These are phyloP conservation scores for Colletotrichum lupini DNA, from an alignment of 2,329 filamentous ascomycete species.

Conservation along the genomic window DNA sequence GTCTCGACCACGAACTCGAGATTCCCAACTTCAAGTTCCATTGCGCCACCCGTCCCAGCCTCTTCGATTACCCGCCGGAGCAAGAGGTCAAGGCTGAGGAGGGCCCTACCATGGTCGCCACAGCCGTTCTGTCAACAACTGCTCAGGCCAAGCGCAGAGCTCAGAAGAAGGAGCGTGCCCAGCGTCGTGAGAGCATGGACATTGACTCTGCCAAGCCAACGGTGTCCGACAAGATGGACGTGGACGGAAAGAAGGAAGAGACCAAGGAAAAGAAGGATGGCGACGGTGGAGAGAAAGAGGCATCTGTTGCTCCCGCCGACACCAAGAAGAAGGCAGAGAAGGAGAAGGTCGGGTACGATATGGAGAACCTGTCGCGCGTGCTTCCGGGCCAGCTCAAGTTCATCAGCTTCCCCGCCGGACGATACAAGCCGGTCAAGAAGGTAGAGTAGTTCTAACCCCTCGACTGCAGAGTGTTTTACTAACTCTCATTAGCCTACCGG, in stretches of 20 bases:
- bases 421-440: constrained; percentile 92
- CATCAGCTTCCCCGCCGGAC: constrained; percentile 88
- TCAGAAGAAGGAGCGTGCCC: constrained; percentile 91
- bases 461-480: constrained; percentile 49
- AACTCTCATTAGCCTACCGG: constrained; percentile 79
- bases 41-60: constrained; percentile 91
- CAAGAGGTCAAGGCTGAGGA: constrained; percentile 96
- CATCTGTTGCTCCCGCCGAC: constrained; percentile 58
- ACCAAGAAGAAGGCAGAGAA: constrained; percentile 92
- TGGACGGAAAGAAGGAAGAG: constrained; percentile 74
- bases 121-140: constrained; percentile 94
- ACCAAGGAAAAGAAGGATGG: constrained; percentile 71
- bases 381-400: constrained; percentile 94
- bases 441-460: constrained; percentile 57
- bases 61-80: constrained; percentile 98
- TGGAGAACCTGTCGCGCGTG: constrained; percentile 97
- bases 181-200: constrained; percentile 94
- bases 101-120: constrained; percentile 92
- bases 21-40: constrained; percentile 96
- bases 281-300: constrained; percentile 62
- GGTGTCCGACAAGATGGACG: constrained; percentile 85
- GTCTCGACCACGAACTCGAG: constrained; percentile 91
- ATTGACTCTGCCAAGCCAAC: constrained; percentile 79
- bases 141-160: constrained; percentile 96
- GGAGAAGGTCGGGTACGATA: constrained; percentile 95